phyloP scores from a whole-genome alignment of 176 grass and related monocot genomes.

The Canna indica region DNA sequence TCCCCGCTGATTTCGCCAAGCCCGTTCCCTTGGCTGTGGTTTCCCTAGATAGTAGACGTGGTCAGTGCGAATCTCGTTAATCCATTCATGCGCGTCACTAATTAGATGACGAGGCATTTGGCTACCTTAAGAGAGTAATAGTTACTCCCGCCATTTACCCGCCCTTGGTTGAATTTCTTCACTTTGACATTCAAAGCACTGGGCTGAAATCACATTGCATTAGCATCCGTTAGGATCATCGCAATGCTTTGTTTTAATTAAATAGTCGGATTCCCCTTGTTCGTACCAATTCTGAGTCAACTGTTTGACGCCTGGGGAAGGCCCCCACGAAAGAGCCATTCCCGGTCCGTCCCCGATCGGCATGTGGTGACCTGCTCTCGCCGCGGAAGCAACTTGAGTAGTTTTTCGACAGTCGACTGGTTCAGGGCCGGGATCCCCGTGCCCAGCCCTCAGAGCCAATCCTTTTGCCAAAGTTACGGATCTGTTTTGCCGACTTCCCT shows the following conservation, averaged over 20 bases:
- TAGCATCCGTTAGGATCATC: conserved; percentile 34
- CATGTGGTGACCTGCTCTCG: no score
- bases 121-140: conserved; percentile 46
- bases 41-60: conserved; percentile 1
- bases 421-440: conserved; percentile 12
- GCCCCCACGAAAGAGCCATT: no score
- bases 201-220: conserved; percentile 46
- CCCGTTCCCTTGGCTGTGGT: not conserved
- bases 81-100: conserved; percentile 12
- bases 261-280: conserved; percentile 41
- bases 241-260: conserved; percentile 48
- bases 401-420: not conserved
- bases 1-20: conserved; percentile 1
- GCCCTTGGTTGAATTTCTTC: conserved; percentile 46
- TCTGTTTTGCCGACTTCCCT: conserved; percentile 34
- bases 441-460: conserved; percentile 23
- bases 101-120: conserved; percentile 34
- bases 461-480: conserved; percentile 25
- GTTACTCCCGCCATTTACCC: conserved; percentile 37
- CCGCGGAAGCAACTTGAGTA: no score
- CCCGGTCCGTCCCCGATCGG: no score
- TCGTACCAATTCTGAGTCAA: conserved; percentile 35
- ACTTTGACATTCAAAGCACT: conserved; percentile 45
- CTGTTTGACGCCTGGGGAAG: conserved; percentile 33
- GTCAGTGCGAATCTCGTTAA: conserved; percentile 4